Evolutionary conservation across 257 asterid species (phyloP).

Genomic region (Capsicum baccatum): DNA sequence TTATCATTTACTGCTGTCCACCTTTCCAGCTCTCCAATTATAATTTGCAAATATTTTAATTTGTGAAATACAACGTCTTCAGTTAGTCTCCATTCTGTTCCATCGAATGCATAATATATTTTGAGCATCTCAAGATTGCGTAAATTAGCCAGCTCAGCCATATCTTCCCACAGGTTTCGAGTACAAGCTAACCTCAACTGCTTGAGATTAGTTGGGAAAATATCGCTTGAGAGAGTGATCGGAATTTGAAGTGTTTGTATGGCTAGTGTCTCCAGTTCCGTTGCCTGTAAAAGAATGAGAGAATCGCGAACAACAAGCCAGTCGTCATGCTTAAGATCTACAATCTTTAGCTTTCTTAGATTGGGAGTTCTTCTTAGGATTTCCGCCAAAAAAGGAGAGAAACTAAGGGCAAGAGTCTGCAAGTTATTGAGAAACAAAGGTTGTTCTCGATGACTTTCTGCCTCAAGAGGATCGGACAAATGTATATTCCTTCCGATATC

Average conservation of each 20-base stretch:
- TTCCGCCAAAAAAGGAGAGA: background rate
- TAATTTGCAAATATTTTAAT: background rate
- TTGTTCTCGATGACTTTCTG: background rate
- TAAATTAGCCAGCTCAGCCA: background rate
- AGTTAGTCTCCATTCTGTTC: background rate
- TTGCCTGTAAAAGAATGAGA: background rate
- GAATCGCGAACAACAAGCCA: background rate
- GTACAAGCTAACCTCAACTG: background rate
- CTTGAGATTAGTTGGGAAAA: background rate
- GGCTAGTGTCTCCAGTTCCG: background rate
- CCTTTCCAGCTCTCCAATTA: background rate
- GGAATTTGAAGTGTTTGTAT: no score
- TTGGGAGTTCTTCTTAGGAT: background rate
- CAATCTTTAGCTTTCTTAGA: background rate
- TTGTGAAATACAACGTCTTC: background rate
- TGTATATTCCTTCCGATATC: background rate
- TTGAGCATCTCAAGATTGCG: background rate
- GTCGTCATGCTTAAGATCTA: background rate
- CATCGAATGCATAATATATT: background rate
- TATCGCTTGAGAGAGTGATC: background rate
- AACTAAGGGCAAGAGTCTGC: background rate
- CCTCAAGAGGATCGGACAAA: background rate
- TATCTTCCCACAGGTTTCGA: background rate
- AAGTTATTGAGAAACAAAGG: conserved; percentile 5
- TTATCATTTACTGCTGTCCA: background rate